Percentiles rank a stretch among this genome's conserved stretches.
Conservation (phyloP, 371 early-diverging fungal species). For the Apophysomyces ossiformis region DNA sequence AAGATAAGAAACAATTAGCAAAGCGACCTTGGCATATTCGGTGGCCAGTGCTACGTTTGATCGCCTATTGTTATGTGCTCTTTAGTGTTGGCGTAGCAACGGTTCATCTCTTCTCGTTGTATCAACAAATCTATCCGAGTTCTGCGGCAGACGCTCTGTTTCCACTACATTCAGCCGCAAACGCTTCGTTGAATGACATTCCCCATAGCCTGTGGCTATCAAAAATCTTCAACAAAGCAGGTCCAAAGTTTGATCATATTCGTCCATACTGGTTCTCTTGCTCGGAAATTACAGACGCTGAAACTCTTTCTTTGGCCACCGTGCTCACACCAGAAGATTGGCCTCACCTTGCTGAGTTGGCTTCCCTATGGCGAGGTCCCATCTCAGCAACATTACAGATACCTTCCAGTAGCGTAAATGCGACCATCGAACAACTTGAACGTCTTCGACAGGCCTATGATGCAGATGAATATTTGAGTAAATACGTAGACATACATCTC, state of each 20-base stretch:
- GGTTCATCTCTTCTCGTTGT: conserved; percentile 30
- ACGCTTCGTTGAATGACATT: conserved; percentile 25
- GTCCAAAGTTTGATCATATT: conserved; percentile 26
- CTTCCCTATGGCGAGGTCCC: conserved; percentile 50
- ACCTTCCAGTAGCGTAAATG: conserved; percentile 20
- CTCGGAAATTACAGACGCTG: conserved; percentile 19
- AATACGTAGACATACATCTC: conserved; percentile 59
- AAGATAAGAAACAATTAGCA: background rate
- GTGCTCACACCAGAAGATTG: conserved; percentile 33
- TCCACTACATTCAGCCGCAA: background rate
- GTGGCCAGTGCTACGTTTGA: conserved; percentile 24
- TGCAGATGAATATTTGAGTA: conserved; percentile 38
- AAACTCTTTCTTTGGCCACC: conserved; percentile 32
- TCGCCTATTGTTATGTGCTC: conserved; percentile 32
- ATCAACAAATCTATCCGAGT: conserved; percentile 5
- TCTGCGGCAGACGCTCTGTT: background rate
- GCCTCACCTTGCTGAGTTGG: conserved; percentile 26
- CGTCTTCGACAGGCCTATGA: conserved; percentile 45
- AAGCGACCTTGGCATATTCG: conserved; percentile 16
- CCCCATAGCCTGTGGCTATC: conserved; percentile 27
- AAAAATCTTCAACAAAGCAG: conserved; percentile 44
- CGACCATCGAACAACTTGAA: conserved; percentile 25
- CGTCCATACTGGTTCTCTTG: conserved; percentile 44
- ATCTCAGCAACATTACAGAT: conserved; percentile 59
- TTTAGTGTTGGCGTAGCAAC: conserved; percentile 35